phyloP scores from a whole-genome alignment of 169 alveolate species.

The Theileria equi region DNA sequence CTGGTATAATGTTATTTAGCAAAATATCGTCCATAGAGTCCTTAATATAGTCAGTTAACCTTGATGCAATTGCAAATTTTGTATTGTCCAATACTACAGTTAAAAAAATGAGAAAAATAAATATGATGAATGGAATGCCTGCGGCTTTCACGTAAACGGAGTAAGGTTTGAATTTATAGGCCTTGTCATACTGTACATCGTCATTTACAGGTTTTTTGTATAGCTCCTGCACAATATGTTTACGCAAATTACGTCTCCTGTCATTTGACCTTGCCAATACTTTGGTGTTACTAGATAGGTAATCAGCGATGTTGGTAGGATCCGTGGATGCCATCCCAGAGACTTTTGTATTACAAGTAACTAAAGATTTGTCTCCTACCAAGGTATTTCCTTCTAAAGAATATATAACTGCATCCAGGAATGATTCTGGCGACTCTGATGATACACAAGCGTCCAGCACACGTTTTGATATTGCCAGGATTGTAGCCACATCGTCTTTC shows the following conservation, averaged over 20 bases:
- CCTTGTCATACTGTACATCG: too few species aligned
- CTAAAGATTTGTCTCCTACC: too few species aligned
- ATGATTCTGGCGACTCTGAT: not conserved
- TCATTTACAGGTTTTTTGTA: too few species aligned
- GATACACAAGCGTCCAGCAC: not conserved
- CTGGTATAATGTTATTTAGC: not conserved
- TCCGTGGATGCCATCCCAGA: too few species aligned
- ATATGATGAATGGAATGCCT: not conserved
- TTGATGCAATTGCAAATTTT: not conserved
- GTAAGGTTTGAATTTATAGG: constrained; percentile 6
- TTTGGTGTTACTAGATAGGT: too few species aligned
- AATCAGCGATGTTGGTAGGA: too few species aligned
- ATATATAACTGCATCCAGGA: not conserved
- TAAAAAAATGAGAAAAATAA: not conserved
- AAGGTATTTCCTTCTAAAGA: too few species aligned
- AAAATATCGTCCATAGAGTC: not conserved
- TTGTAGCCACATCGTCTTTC: not conserved
- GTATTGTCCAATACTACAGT: not conserved
- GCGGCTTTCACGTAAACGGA: not conserved
- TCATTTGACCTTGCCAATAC: too few species aligned
- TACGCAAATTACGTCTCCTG: too few species aligned
- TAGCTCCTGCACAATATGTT: too few species aligned
- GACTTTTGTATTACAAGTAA: too few species aligned
- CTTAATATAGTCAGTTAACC: not conserved
- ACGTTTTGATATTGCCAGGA: not conserved